Evolutionary conservation across 805 yeast species (phyloP), one percentile per base, ranked within the genome.

Genomic region (Torulaspora indica): DNA sequence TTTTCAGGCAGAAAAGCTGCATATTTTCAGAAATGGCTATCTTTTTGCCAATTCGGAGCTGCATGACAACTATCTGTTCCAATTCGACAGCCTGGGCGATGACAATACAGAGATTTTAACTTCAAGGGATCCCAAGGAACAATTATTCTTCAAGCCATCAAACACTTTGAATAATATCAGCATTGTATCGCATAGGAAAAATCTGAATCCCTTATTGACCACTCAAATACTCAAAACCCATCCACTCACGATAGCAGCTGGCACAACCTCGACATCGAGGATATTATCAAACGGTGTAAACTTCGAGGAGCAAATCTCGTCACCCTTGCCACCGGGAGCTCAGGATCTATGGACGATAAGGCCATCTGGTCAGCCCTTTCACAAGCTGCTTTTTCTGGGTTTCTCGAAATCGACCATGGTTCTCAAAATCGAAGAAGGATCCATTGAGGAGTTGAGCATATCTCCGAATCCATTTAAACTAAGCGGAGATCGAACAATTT

Each of bases 41-140:
- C 55, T 91, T 29, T 85, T 78, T 60, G 84, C 82, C 1, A 80
- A 81, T 48, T 68, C 79, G 7, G 82, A 82, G 45, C 62, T 69
- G 45, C 79, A 82, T 23, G 80, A 82, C 55, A 85, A 82, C 54
- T 62, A 69, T 14, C 68, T 85, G n/a, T 86, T 81, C 56, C 96
- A 88, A 60, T 84, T 91, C 55, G 87, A 83, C 49, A 76, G 76
- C 39, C 66, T 89, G 35, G 96, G 95, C 1, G 81, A 77, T 37
- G 79, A 75, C 18, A 76, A 67, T 10, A 73, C 72, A 18, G 66
- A 41, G 55, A 60, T 48, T 29, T 55, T 63, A 9, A 55, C 57
- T 3, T 55, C 62, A 2, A 60, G 60, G 24, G 53, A 57, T 2
- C 68, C 74, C 1, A 67, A 65, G 29, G 67, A 67, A 17, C 30